phyloP scores from a whole-genome alignment of 208 protist genomes.

The Jaenimonas drosophilae region DNA sequence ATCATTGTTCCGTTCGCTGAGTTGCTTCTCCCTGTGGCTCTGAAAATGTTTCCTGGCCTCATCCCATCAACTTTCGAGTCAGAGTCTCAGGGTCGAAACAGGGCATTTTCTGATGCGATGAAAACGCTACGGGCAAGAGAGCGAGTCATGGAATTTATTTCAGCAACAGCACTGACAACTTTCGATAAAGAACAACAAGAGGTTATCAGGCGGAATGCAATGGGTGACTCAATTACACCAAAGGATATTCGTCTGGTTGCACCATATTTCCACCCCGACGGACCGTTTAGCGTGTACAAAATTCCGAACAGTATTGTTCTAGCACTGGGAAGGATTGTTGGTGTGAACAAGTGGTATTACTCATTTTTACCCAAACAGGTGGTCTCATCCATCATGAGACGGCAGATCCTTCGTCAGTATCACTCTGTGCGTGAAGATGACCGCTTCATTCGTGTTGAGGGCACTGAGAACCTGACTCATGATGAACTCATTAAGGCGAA shows the following conservation, averaged over 20 bases:
- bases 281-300: slow-evolving; percentile 78
- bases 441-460: slow-evolving; percentile 69
- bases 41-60: slow-evolving; percentile 96
- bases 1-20: slow-evolving; percentile 95
- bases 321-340: slow-evolving; percentile 48
- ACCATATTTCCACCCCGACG: slow-evolving; percentile 63
- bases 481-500: slow-evolving; percentile 84
- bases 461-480: slow-evolving; percentile 58
- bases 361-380: slow-evolving; percentile 45
- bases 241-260: slow-evolving; percentile 69
- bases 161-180: slow-evolving; percentile 68
- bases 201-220: slow-evolving; percentile 58
- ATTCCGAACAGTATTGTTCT: slow-evolving; percentile 66
- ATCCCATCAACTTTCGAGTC: slow-evolving; percentile 95
- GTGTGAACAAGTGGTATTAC: slow-evolving; percentile 76
- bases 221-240: slow-evolving; percentile 67
- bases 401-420: slow-evolving; percentile 65
- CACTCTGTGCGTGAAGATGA: slow-evolving; percentile 77
- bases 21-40: slow-evolving; percentile 90
- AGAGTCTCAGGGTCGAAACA: slow-evolving; percentile 75
- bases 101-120: slow-evolving; percentile 58
- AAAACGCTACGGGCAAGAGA: slow-evolving; percentile 72
- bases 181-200: slow-evolving; percentile 76
- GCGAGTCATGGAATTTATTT: slow-evolving; percentile 78
- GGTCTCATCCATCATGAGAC: slow-evolving; percentile 47